Evolutionary conservation across 2,329 filamentous ascomycete species (phyloP).

Genomic region (Rutstroemia sp.): DNA sequence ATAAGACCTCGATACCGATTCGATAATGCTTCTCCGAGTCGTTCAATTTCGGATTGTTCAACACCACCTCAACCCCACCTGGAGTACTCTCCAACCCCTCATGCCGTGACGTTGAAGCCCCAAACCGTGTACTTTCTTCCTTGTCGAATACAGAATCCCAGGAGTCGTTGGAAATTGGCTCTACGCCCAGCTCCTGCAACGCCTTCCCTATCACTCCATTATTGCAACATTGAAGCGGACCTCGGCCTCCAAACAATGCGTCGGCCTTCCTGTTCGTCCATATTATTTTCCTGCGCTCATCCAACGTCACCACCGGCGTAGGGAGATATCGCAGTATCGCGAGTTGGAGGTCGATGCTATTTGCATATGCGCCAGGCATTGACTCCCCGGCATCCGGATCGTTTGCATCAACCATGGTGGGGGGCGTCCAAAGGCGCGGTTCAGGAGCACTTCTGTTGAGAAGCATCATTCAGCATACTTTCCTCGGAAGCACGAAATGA

Average conservation of each 20-base stretch:
- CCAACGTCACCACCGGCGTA: conserved; percentile 18
- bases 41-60: neutral
- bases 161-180: conserved; percentile 6
- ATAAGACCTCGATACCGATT: conserved; percentile 10
- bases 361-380: neutral
- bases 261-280: conserved; percentile 16
- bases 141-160: conserved; percentile 14
- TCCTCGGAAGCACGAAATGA: neutral
- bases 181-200: conserved; percentile 13
- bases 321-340: conserved; percentile 16
- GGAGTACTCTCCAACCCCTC: neutral
- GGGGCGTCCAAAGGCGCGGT: neutral
- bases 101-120: neutral
- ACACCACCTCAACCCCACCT: conserved; percentile 9
- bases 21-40: conserved; percentile 8
- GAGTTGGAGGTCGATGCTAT: conserved; percentile 16
- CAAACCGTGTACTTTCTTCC: conserved; percentile 1
- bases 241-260: conserved; percentile 7
- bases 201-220: conserved; percentile 7
- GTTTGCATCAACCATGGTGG: neutral
- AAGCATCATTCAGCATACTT: neutral
- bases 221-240: conserved; percentile 3
- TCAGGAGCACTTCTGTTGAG: neutral
- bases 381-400: neutral
- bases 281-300: conserved; percentile 10